Conservation (phyloP, 345 rosid species). For the Ailanthus altissimus region DNA sequence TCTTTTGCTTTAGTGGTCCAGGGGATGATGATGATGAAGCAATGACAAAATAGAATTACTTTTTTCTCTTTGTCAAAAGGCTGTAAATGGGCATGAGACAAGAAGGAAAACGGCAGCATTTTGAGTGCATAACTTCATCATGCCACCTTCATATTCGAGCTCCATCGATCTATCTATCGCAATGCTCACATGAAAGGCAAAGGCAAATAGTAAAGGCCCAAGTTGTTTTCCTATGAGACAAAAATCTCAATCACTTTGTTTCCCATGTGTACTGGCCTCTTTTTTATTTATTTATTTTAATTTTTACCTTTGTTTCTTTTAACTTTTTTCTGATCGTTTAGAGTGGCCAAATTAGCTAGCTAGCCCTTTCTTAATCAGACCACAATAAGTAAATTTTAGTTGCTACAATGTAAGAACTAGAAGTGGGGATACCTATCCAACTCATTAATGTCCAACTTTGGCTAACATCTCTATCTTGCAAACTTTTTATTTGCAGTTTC, state of each 20-base stretch:
- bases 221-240: constrained; percentile 36
- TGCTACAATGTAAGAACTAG: not conserved
- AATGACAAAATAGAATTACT: constrained; percentile 19
- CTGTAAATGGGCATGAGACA: constrained; percentile 33
- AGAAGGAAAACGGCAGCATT: constrained; percentile 22
- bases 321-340: not conserved
- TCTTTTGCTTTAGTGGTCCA: constrained; percentile 24
- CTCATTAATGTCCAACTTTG: not conserved
- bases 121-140: constrained; percentile 27
- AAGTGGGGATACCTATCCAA: not conserved
- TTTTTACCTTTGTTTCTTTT: too few relatives aligned
- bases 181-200: constrained; percentile 29
- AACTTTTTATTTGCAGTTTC: not conserved
- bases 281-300: too few relatives aligned
- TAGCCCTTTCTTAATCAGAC: not conserved
- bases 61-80: constrained; percentile 27
- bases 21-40: constrained; percentile 8
- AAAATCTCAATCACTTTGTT: constrained; percentile 15
- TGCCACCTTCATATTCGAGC: constrained; percentile 9
- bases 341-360: not conserved
- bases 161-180: not conserved
- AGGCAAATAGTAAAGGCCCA: constrained; percentile 21
- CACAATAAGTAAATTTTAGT: not conserved
- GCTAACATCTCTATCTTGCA: not conserved
- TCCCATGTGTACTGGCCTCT: not conserved